phyloP scores from a whole-genome alignment of 495 filamentous ascomycete genomes.

The Apodospora peruviana region DNA sequence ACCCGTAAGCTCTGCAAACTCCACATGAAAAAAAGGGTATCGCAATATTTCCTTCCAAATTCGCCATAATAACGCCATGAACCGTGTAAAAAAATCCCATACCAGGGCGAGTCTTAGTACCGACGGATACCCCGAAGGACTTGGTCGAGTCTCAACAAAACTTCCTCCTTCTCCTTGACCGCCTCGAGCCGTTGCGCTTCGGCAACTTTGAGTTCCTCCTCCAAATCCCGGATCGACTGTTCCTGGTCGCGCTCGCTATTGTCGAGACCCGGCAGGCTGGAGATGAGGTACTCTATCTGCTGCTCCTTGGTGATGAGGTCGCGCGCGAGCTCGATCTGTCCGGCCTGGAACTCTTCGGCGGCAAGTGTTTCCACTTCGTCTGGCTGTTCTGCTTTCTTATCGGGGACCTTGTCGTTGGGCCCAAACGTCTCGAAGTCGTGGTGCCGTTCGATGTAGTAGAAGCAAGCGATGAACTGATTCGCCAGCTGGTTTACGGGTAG shows the following conservation, averaged over 20 bases:
- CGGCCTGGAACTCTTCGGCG: constrained; percentile 59
- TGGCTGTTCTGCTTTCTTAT: constrained; percentile 46
- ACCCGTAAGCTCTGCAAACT: too few relatives aligned
- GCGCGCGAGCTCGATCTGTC: constrained; percentile 74
- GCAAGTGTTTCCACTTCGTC: constrained; percentile 53
- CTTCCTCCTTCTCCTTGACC: constrained; percentile 62
- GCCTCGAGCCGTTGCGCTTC: constrained; percentile 68
- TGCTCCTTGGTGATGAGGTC: constrained; percentile 88
- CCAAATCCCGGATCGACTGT: constrained; percentile 64
- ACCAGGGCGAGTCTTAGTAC: too few relatives aligned
- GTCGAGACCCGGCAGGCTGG: constrained; percentile 77
- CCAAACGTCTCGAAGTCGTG: constrained; percentile 68
- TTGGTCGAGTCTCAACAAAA: constrained; percentile 61
- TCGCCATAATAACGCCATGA: background rate
- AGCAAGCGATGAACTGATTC: constrained; percentile 80
- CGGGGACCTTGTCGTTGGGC: constrained; percentile 51
- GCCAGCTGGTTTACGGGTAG: constrained; percentile 53
- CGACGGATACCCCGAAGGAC: constrained; percentile 56
- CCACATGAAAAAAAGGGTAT: too few relatives aligned
- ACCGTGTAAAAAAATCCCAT: too few relatives aligned
- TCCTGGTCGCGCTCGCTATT: constrained; percentile 81
- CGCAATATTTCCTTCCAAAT: background rate
- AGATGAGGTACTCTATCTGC: constrained; percentile 87
- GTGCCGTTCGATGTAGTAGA: constrained; percentile 77
- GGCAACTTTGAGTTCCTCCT: constrained; percentile 66